These are phyloP conservation scores for Lathyrus oleraceus DNA, from an alignment of 306 rosid genomes.

Conservation along the genomic window DNA sequence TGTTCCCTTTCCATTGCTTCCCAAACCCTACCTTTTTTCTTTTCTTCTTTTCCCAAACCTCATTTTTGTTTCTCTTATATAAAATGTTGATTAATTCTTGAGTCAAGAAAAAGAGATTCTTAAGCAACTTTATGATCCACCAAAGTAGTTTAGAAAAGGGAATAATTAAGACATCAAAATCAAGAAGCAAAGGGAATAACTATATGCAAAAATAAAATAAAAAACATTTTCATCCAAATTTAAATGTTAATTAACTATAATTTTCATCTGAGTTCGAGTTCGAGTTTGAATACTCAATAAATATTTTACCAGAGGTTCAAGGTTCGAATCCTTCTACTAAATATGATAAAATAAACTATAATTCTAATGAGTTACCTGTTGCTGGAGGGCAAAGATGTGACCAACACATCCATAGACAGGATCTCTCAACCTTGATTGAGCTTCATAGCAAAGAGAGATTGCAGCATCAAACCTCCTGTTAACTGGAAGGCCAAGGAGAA, in stretches of 20 bases:
- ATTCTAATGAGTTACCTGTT: conserved; percentile 62
- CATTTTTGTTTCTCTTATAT: conserved; percentile 10
- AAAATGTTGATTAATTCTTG: neutral
- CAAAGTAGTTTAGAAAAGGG: neutral
- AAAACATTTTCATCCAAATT: neutral
- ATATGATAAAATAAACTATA: neutral
- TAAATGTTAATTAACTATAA: neutral
- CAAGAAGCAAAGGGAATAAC: conserved; percentile 20
- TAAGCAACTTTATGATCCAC: conserved; percentile 17
- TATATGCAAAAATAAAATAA: too few relatives aligned
- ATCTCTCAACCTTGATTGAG: conserved; percentile 78
- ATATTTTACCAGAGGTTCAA: neutral
- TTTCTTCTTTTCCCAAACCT: conserved; percentile 37
- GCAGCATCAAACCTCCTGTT: conserved; percentile 81
- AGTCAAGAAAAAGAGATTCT: neutral
- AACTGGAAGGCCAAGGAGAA: conserved; percentile 65
- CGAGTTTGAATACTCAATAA: neutral
- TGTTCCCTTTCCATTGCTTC: conserved; percentile 39
- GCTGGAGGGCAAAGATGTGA: conserved; percentile 86
- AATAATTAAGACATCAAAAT: neutral
- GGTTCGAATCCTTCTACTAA: neutral
- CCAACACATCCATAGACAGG: conserved; percentile 91
- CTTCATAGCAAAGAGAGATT: conserved; percentile 78
- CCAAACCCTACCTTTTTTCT: neutral
- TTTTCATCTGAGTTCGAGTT: neutral